phyloP scores from a whole-genome alignment of 2,329 filamentous ascomycete genomes.

The Cladosporium sp. region DNA sequence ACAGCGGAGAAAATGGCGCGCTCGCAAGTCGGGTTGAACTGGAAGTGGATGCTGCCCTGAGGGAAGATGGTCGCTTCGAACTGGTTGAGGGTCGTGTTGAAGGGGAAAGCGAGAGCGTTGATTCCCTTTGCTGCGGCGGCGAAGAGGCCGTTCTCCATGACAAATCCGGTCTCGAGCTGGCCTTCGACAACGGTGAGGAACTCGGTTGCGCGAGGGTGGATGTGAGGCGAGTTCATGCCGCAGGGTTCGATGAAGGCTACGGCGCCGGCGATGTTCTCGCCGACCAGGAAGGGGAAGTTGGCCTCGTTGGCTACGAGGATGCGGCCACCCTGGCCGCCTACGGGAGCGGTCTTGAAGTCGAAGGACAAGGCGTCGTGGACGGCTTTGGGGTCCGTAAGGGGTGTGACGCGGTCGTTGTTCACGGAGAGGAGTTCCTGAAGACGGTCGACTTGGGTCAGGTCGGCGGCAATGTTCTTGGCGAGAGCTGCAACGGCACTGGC shows the following conservation, averaged over 20 bases:
- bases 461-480: slow-evolving; percentile 27
- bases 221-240: slow-evolving; percentile 46
- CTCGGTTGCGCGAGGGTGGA: slow-evolving; percentile 47
- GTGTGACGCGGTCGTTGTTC: slow-evolving; percentile 26
- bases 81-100: slow-evolving; percentile 36
- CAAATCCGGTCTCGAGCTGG: slow-evolving; percentile 41
- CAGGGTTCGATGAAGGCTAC: slow-evolving; percentile 39
- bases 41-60: slow-evolving; percentile 44
- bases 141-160: slow-evolving; percentile 44
- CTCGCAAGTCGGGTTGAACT: slow-evolving; percentile 47
- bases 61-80: slow-evolving; percentile 48
- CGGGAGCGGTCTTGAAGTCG: slow-evolving; percentile 46
- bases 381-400: slow-evolving; percentile 28
- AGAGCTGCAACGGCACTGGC: slow-evolving; percentile 10
- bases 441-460: slow-evolving; percentile 35
- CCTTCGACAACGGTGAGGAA: slow-evolving; percentile 42
- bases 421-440: slow-evolving; percentile 35
- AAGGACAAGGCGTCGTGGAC: slow-evolving; percentile 56
- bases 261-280: slow-evolving; percentile 36
- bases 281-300: slow-evolving; percentile 38
- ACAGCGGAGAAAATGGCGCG: slow-evolving; percentile 41
- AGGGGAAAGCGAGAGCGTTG: slow-evolving; percentile 30
- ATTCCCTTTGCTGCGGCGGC: slow-evolving; percentile 21
- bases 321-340: slow-evolving; percentile 14
- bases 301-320: slow-evolving; percentile 31